Conservation (phyloP, 1,284 basidiomycete genomes). For the Rhodotorula sp. region DNA sequence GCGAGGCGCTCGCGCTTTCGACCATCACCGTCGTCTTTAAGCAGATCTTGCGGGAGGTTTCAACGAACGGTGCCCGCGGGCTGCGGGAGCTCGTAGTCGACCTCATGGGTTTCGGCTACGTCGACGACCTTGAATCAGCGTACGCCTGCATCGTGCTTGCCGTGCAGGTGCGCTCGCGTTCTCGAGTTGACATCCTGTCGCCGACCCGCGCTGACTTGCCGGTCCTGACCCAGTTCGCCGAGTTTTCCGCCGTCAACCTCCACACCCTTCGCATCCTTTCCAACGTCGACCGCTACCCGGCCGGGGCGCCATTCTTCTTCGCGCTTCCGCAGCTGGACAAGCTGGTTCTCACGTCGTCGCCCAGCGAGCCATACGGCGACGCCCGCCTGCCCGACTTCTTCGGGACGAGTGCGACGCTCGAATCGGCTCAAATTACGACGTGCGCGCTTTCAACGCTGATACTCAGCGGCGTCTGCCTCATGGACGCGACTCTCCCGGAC, state of each 20-base stretch:
- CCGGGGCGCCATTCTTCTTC: slow-evolving; percentile 22
- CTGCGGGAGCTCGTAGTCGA: slow-evolving; percentile 16
- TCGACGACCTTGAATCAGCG: slow-evolving; percentile 13
- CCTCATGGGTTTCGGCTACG: neutral
- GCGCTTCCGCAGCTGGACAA: slow-evolving; percentile 8
- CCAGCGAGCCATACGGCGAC: neutral
- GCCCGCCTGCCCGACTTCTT: slow-evolving; percentile 24
- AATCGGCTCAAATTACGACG: neutral
- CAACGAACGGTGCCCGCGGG: slow-evolving; percentile 6
- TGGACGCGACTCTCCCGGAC: slow-evolving; percentile 10
- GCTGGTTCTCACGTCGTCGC: slow-evolving; percentile 1
- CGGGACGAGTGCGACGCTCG: neutral
- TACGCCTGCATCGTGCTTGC: slow-evolving; percentile 6
- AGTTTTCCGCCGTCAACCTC: slow-evolving; percentile 28
- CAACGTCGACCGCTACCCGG: slow-evolving; percentile 15
- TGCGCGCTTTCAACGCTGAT: neutral
- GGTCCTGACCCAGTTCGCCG: slow-evolving; percentile 13
- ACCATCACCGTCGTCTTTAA: slow-evolving; percentile 1
- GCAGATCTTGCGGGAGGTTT: slow-evolving; percentile 14
- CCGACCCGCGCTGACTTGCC: no score
- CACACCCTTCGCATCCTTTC: neutral
- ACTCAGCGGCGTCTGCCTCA: neutral
- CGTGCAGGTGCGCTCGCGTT: neutral
- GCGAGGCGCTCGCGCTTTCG: neutral
- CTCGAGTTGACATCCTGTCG: neutral